These are phyloP conservation scores for Solanum verrucosum DNA, from an alignment of 257 asterid species.

Conservation along the genomic window DNA sequence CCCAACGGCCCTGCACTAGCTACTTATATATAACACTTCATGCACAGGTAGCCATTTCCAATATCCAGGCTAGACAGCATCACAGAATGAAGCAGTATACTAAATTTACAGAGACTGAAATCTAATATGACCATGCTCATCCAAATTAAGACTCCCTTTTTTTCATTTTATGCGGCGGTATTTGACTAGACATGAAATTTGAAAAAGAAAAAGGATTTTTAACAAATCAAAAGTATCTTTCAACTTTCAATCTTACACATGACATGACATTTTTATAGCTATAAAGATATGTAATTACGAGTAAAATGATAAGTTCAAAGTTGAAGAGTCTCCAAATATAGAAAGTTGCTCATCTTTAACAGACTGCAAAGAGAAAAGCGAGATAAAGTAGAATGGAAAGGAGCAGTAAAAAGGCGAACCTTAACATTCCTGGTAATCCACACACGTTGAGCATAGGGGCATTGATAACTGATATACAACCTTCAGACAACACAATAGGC, in stretches of 20 bases:
- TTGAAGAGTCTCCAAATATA: not conserved
- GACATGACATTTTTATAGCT: not conserved
- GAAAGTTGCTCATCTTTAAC: not conserved
- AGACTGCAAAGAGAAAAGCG: not conserved
- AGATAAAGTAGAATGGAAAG: not conserved
- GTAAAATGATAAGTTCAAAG: not conserved
- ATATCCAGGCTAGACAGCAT: not conserved
- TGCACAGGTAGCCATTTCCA: not conserved
- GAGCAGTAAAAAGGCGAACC: conserved; percentile 21
- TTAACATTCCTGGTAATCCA: conserved; percentile 70
- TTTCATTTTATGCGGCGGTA: not conserved
- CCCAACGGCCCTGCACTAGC: not conserved
- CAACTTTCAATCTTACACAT: not conserved
- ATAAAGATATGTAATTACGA: not conserved
- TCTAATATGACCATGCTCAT: not conserved
- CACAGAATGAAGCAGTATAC: not conserved
- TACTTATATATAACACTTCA: not conserved
- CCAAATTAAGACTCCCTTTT: not conserved
- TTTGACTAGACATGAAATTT: not conserved
- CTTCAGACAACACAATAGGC: conserved; percentile 20
- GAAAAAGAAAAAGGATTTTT: not conserved
- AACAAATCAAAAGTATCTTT: not conserved
- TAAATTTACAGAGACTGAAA: not conserved
- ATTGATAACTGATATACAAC: conserved; percentile 47
- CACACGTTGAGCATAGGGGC: conserved; percentile 68